Base-by-base conservation (phyloP, 768 basidiomycete genomes). In the Favolaschia claudopus region DNA sequence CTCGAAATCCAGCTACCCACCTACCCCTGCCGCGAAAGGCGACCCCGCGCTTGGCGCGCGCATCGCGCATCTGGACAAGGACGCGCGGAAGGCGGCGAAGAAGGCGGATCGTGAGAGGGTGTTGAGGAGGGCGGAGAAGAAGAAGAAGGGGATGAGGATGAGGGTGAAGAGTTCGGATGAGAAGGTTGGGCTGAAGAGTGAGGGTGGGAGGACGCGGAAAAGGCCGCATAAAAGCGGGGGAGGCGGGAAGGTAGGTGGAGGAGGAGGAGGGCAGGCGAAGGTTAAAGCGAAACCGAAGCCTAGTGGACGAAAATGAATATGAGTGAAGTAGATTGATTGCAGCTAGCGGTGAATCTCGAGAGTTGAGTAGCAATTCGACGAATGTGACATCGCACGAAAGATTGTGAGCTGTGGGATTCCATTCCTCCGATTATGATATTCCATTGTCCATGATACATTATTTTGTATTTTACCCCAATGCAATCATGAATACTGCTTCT, bases 101-200 rank as follows among this genome's bases (percentile, higher is more conserved):
- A 82, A 88, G 3, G 69, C 82, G 22, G 89, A 99, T 71, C 81
- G 87, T 1, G 93, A 92, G 58, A 88, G 96, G 25, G 79, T 94
- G 37, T 91, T 89, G 37, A 79, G 96, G 44, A 81, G 96, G 55
- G 70, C 95, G 72, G 94, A 92, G 37, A 97, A 98, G 85, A 97
- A 97, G 77, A 91, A 90, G 74, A 83, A 87, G 31, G 80, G 89
- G 63, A 82, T 80, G 65, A 71, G 79, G 34, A 79, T 91, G 70
- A 50, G 50, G 7, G 19, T 37, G 25, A 54, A 55, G 36, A 24
- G 19, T 12, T 28, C 17, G 33, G 34, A 15, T 14, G 57, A 45
- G n/a, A 63, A 63, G 42, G 24, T 51, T 19, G 36, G 24, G 20
- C 74, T 68, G 19, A 50, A 36, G 20, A 48, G 49, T 51, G 53